Evolutionary conservation across 2,329 filamentous ascomycete genomes (phyloP).

Genomic region (Nectriaceae sp.): DNA sequence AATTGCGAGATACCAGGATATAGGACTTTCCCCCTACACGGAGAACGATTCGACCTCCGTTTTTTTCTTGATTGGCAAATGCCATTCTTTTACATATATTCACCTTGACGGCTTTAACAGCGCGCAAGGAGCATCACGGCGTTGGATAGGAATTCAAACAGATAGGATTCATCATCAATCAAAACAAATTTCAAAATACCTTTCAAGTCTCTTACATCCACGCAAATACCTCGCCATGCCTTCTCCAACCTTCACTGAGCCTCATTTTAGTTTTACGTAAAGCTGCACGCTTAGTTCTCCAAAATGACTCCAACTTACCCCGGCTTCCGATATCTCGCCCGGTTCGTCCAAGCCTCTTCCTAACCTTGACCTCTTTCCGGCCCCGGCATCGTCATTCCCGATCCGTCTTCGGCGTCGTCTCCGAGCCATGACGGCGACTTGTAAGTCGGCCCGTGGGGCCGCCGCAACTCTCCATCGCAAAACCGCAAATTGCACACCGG

Average conservation of each 20-base stretch:
- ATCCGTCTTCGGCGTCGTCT: slow-evolving; percentile 8
- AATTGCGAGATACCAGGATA: slow-evolving; percentile 8
- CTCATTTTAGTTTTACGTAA: background rate
- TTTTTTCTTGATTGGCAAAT: slow-evolving; percentile 19
- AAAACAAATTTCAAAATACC: slow-evolving; percentile 17
- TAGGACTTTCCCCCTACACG: slow-evolving; percentile 18
- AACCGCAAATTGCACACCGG: background rate
- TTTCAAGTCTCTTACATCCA: background rate
- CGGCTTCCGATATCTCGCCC: slow-evolving; percentile 1
- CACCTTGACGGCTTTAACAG: slow-evolving; percentile 22
- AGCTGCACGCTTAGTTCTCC: no score
- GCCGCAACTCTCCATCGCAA: background rate
- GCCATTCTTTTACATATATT: slow-evolving; percentile 23
- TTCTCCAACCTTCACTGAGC: background rate
- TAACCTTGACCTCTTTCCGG: slow-evolving; percentile 22
- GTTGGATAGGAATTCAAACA: slow-evolving; percentile 20
- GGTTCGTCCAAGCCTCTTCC: slow-evolving; percentile 1
- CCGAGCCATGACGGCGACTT: background rate
- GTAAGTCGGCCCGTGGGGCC: background rate
- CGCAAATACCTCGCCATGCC: background rate
- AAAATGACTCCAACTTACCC: no score
- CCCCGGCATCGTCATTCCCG: slow-evolving; percentile 9
- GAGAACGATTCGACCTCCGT: slow-evolving; percentile 19
- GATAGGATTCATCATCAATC: slow-evolving; percentile 15
- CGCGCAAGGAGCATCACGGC: slow-evolving; percentile 26